Conservation (phyloP, 805 yeast genomes). For the Isabelozyma gotoi region DNA sequence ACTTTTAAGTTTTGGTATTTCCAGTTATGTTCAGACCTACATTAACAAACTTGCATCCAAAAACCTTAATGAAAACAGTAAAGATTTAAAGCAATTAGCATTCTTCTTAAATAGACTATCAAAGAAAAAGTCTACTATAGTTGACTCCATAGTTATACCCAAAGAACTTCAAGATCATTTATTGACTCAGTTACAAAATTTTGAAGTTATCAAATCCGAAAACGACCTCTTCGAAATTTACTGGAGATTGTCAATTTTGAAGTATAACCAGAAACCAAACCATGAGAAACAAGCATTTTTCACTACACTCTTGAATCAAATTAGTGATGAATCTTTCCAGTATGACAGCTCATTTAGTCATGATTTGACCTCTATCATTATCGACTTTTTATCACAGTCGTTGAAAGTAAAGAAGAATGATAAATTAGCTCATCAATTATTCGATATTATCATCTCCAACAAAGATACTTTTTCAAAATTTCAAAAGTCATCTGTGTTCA, state of each 20-base stretch:
- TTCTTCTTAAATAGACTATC: constrained; percentile 14
- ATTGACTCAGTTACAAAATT: constrained; percentile 8
- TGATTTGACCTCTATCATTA: constrained; percentile 43
- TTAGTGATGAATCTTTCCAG: constrained; percentile 7
- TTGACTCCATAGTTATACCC: constrained; percentile 21
- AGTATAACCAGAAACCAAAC: constrained; percentile 29
- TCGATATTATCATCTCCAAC: constrained; percentile 11
- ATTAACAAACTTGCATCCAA: constrained; percentile 29
- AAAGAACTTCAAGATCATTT: constrained; percentile 23
- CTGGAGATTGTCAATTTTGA: constrained; percentile 52
- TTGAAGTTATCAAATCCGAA: constrained; percentile 3
- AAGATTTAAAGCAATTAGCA: constrained; percentile 23
- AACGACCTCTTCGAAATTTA: constrained; percentile 36
- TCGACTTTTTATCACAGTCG: constrained; percentile 30
- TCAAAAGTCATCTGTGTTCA: constrained; percentile 33
- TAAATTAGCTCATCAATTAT: background rate
- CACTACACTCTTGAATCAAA: constrained; percentile 10
- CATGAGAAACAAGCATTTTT: constrained; percentile 16
- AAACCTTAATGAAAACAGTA: too few species aligned
- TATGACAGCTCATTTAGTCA: constrained; percentile 24
- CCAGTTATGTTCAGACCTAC: constrained; percentile 47
- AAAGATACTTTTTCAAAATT: constrained; percentile 11
- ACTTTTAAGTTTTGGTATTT: constrained; percentile 42
- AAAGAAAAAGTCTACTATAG: constrained; percentile 7
- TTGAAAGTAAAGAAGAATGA: constrained; percentile 11